Conservation (phyloP, 1,284 basidiomycete species). For the Malassezia caprae region DNA sequence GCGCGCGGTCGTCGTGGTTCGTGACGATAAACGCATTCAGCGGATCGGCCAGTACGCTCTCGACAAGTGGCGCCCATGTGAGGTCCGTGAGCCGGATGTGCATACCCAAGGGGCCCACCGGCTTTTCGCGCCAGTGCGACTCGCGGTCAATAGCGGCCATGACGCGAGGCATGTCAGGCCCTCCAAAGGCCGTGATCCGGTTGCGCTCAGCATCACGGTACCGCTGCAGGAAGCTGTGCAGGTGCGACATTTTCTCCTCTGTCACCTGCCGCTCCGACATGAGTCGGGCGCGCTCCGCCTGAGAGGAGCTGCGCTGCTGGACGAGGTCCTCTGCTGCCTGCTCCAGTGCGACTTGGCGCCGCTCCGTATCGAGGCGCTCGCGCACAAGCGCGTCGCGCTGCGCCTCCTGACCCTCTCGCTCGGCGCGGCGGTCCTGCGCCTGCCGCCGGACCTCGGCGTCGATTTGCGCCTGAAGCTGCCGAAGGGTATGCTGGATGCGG, state of each 20-base stretch:
- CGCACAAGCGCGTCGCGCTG: slow-evolving; percentile 17
- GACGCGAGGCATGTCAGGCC: slow-evolving; percentile 29
- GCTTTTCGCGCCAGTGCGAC: slow-evolving; percentile 34
- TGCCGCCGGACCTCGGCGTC: slow-evolving; percentile 35
- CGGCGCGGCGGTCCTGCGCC: slow-evolving; percentile 34
- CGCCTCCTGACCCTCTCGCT: slow-evolving; percentile 20
- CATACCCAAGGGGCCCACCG: slow-evolving; percentile 64
- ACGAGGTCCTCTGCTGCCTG: slow-evolving; percentile 3
- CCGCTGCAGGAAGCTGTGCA: slow-evolving; percentile 13
- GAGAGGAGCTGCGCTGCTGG: background rate
- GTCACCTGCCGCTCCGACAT: slow-evolving; percentile 20
- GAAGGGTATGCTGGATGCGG: slow-evolving; percentile 50
- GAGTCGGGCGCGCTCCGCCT: slow-evolving; percentile 13
- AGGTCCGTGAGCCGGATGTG: slow-evolving; percentile 69
- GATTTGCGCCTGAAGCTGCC: slow-evolving; percentile 55
- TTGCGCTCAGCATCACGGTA: slow-evolving; percentile 18
- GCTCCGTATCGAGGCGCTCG: slow-evolving; percentile 11
- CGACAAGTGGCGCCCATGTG: slow-evolving; percentile 61
- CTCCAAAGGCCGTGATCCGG: slow-evolving; percentile 33
- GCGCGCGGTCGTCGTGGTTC: slow-evolving; percentile 58
- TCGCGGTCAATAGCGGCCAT: slow-evolving; percentile 54
- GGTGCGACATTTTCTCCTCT: slow-evolving; percentile 18
- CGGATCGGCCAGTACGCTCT: slow-evolving; percentile 57
- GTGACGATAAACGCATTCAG: slow-evolving; percentile 72
- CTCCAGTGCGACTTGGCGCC: background rate